Base-by-base conservation (phyloP, 1,284 basidiomycete genomes). In the Exobasidium rhododendri region DNA sequence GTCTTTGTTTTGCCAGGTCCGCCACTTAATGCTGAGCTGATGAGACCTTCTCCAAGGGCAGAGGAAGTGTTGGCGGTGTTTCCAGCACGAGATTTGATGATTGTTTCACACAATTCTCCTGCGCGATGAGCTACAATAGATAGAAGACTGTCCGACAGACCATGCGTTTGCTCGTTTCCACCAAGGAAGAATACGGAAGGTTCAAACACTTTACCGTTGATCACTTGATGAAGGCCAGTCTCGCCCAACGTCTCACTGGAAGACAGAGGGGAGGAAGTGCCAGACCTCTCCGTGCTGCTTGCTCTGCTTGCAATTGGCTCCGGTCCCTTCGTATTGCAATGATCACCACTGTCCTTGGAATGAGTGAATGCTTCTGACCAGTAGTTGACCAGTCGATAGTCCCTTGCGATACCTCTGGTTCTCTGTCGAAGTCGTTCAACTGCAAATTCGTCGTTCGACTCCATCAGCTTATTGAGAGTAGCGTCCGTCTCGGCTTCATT, bases 131-230 rank as follows among this genome's bases (percentile, higher is more conserved):
- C 75, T 1, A 71, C 68, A 49, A 79, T 75, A 14, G 67, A 70
- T 26, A 79, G 63, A 56, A 79, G 61, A 20, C 69, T 71, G 61
- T 79, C 77, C 13, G 66, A 68, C 0, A 79, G 56, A 7, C 77
- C 77, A 43, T 79, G 77, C 2, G 77, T 79, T 2, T 58, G 63
- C 46, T 79, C 77, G 66, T 79, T 79, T 61, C 75, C 69, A 50
- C 77, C 77, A 29, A 79, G 59, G 22, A 78, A 67, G 65, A 72
- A 78, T 4, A 79, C 61, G 24, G 58, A 61, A 2, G 71, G 61
- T 45, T 69, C 64, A 46, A 64, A 51, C 31, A 30, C 29, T 17
- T 29, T 22, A 17, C 43, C 52, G 11, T 22, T 26, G 20, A 40
- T 14, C 14, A 26, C 13, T 20, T 17, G 13, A 28, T 2, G 20